Conservation (phyloP, 345 rosid genomes). For the Citrus maxima region DNA sequence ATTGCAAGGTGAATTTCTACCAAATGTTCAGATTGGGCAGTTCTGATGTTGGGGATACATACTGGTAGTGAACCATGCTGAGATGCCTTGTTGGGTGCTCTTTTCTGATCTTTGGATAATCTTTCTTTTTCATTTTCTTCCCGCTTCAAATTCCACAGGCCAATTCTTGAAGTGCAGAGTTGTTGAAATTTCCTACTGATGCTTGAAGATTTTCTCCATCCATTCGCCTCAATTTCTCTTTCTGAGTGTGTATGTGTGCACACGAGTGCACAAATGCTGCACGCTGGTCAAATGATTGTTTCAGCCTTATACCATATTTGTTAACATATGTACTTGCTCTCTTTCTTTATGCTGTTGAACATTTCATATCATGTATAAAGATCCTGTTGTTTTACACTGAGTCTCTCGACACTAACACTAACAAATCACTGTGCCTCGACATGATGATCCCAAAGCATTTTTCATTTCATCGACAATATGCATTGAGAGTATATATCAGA, state of each 20-base stretch:
- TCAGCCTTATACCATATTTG: not conserved
- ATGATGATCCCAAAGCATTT: not conserved
- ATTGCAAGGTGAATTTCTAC: not conserved
- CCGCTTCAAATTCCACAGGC: not conserved
- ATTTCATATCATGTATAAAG: not conserved
- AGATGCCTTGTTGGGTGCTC: not conserved
- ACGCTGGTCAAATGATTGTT: not conserved
- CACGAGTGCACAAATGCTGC: not conserved
- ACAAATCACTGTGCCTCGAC: not conserved
- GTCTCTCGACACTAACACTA: not conserved
- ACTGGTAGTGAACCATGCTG: not conserved
- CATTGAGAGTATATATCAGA: not conserved
- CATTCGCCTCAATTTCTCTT: not conserved
- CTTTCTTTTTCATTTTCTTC: not conserved
- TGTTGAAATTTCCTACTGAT: not conserved
- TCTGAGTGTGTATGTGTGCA: not conserved
- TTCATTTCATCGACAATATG: not conserved
- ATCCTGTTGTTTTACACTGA: not conserved
- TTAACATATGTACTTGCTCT: not conserved
- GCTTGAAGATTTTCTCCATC: not conserved
- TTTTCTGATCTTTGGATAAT: not conserved
- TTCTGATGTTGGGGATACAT: not conserved
- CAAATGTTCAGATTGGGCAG: not conserved
- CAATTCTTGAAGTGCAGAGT: not conserved
- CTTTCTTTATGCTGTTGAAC: not conserved